These are phyloP conservation scores for Aureobasidium sp. DNA, from an alignment of 2,329 filamentous ascomycete species.

Conservation along the genomic window DNA sequence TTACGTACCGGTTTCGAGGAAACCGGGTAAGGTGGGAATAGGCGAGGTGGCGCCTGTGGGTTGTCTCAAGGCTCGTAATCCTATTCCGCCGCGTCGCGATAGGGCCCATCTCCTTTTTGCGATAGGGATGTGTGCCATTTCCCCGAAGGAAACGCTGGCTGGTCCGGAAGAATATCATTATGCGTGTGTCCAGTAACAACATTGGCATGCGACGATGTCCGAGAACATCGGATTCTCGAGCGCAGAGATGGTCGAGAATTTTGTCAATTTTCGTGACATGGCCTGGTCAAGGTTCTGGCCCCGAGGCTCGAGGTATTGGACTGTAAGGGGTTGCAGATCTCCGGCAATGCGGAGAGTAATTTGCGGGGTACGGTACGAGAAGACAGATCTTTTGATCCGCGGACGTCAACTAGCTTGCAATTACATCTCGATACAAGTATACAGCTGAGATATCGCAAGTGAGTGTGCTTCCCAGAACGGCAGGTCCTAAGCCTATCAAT, in stretches of 20 bases:
- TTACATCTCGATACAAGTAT: neutral
- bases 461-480: neutral
- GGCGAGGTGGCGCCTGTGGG: neutral
- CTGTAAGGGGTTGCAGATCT: neutral
- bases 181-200: no score
- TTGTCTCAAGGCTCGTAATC: neutral
- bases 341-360: neutral
- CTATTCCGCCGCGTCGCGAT: neutral
- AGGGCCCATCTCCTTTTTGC: neutral
- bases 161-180: neutral
- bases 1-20: neutral
- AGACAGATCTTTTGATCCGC: neutral
- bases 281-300: neutral
- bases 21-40: neutral
- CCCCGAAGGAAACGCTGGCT: neutral
- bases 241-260: neutral
- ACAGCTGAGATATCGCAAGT: neutral
- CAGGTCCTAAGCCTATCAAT: neutral
- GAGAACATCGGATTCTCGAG: no score
- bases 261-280: neutral
- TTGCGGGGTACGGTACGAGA: neutral
- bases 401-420: neutral
- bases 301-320: no score
- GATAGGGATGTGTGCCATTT: neutral
- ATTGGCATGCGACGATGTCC: no score